These are phyloP conservation scores for Naganishia antarctica DNA, from an alignment of 768 basidiomycete genomes.

Conservation along the genomic window DNA sequence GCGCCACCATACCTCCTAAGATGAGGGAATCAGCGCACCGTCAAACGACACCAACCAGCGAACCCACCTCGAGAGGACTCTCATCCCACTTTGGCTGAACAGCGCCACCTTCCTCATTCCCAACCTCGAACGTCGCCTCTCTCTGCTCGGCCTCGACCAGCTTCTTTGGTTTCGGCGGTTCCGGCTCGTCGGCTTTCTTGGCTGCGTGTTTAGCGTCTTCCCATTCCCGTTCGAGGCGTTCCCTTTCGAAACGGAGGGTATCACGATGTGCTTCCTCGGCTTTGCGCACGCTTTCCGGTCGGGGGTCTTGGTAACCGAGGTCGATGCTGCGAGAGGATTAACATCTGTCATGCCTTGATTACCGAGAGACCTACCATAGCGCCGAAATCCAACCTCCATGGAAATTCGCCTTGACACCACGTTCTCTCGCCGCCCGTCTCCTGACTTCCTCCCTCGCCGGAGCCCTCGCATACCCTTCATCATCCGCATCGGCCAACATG, in stretches of 20 bases:
- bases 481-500: conserved; percentile 45
- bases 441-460: conserved; percentile 42
- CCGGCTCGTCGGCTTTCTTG: conserved; percentile 22
- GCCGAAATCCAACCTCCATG: conserved; percentile 45
- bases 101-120: conserved; percentile 21
- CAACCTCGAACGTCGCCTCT: conserved; percentile 5
- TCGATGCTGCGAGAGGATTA: conserved; percentile 35
- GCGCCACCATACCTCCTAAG: conserved; percentile 35
- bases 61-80: conserved; percentile 40
- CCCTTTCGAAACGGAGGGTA: neutral
- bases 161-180: conserved; percentile 3
- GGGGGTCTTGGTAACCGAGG: conserved; percentile 41
- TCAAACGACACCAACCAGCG: neutral
- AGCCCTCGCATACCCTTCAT: conserved; percentile 34
- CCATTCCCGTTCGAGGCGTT: conserved; percentile 17
- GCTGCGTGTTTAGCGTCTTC: conserved; percentile 10
- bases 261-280: conserved; percentile 24
- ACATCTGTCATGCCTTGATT: neutral
- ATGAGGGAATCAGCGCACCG: neutral
- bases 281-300: conserved; percentile 29
- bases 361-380: conserved; percentile 36
- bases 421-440: conserved; percentile 39
- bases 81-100: conserved; percentile 38
- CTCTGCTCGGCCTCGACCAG: neutral
- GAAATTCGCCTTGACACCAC: conserved; percentile 40